phyloP scores from a whole-genome alignment of 495 filamentous ascomycete genomes.

The Glutinoglossum americanum region DNA sequence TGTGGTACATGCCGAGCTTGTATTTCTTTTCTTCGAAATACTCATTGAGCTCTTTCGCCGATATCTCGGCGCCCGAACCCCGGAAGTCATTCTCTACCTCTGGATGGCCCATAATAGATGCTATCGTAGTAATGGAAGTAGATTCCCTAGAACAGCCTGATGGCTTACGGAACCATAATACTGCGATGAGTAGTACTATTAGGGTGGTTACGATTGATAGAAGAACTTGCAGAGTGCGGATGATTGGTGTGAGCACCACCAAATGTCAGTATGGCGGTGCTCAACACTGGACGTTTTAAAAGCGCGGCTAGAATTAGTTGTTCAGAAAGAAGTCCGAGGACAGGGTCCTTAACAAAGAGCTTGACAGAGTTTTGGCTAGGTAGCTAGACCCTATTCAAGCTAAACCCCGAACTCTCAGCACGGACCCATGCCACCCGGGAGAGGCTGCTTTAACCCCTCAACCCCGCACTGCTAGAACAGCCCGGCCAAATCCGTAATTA shows the following conservation, averaged over 20 bases:
- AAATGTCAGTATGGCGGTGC: too few relatives aligned
- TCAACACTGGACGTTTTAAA: not conserved
- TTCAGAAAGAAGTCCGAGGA: too few relatives aligned
- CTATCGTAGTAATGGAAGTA: slow-evolving; percentile 3
- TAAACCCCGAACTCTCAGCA: too few relatives aligned
- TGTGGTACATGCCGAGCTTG: not conserved
- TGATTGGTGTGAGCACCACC: not conserved
- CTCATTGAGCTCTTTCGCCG: slow-evolving; percentile 1
- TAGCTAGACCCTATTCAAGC: too few relatives aligned
- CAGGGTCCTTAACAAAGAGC: too few relatives aligned
- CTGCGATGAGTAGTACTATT: not conserved
- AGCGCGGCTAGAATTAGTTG: not conserved
- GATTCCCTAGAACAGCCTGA: slow-evolving; percentile 3
- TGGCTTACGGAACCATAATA: not conserved
- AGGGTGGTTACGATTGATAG: not conserved
- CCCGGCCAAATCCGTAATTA: too few relatives aligned
- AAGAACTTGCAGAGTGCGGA: not conserved
- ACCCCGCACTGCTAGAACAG: too few relatives aligned
- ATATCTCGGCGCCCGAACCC: not conserved
- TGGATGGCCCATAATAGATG: slow-evolving; percentile 6
- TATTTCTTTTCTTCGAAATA: not conserved
- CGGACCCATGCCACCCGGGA: too few relatives aligned
- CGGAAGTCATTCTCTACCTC: slow-evolving; percentile 5
- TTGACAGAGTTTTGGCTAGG: too few relatives aligned
- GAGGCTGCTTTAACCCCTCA: too few relatives aligned